Base-by-base conservation (phyloP, 1,284 basidiomycete genomes). In the Sanguinoderma infundibulare region DNA sequence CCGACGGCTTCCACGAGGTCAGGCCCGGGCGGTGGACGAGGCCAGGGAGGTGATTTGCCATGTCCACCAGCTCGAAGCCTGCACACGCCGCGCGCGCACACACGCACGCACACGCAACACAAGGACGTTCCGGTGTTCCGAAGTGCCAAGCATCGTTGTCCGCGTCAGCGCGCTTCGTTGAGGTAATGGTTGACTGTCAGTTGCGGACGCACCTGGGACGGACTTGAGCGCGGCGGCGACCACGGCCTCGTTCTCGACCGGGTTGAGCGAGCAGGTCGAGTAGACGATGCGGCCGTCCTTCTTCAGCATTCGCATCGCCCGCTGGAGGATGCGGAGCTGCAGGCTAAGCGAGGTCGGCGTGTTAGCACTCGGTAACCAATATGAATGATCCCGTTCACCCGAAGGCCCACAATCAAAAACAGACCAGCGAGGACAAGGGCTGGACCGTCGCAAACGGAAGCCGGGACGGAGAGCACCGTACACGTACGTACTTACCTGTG, bases 211-310 rank as follows among this genome's bases (percentile, higher is more conserved):
- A 90, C 94, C 91, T 30, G 87, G 82, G 66, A 89, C 86, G 4
- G 82, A 78, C 64, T 86, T 86, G 32, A 98, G 79, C 0, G 92
- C 96, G 35, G 92, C 91, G 1, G 94, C 92, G 34, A 99, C 83
- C 61, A 99, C 97, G 8, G 98, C 95, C 77, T 99, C 98, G 75
- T 99, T 98, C 78, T 99, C 98, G 32, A 96, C 84, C 1, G 97
- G 98, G 76, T 99, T 99, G 70, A 99, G 82, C 1, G 96, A 98
- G 75, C 98, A 99, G 0, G 97, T 99, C 4, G 97, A 99, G 77
- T 99, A 99, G 28, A 98, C 96, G 61, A 99, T 90, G 38, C 94
- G 87, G 12, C 97, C 97, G 36, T 91, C 89, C 3, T 87, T 85
- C 67, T 91, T 90, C 47, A 99, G 85, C 78, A 98, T 85, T 62